Conservation (phyloP, 2,329 filamentous ascomycete genomes). For the Diaporthe destruens region DNA sequence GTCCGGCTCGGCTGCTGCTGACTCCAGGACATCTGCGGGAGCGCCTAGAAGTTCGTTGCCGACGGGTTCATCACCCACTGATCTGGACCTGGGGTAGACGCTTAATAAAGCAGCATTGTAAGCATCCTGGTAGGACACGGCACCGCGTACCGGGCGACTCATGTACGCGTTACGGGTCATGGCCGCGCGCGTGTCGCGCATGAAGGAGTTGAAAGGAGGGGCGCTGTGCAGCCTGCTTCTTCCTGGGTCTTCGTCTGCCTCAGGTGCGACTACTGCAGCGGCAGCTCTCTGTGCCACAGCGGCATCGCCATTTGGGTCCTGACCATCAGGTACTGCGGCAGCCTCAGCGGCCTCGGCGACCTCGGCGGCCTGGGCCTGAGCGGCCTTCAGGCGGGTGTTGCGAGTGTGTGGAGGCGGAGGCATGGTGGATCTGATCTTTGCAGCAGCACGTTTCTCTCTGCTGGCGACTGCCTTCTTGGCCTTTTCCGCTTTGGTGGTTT, state of each 20-base stretch:
- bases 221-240: constrained; percentile 1
- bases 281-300: background rate
- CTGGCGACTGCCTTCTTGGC: constrained; percentile 12
- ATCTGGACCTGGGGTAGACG: background rate
- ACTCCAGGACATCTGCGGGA: background rate
- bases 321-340: background rate
- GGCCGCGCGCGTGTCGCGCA: constrained; percentile 20
- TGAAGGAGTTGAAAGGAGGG: constrained; percentile 16
- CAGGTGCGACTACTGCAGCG: background rate
- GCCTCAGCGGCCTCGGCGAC: background rate
- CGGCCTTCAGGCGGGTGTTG: constrained; percentile 30
- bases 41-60: constrained; percentile 4
- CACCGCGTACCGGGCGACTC: constrained; percentile 17
- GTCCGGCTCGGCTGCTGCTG: background rate
- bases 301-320: background rate
- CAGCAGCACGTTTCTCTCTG: constrained; percentile 28
- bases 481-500: constrained; percentile 1
- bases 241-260: background rate
- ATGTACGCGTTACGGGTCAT: background rate
- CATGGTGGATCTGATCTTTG: constrained; percentile 9
- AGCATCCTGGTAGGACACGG: constrained; percentile 6
- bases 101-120: background rate
- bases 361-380: background rate
- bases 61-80: constrained; percentile 12
- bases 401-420: background rate